Base-by-base conservation (phyloP, 768 basidiomycete genomes). In the Lactarius akahatsu region DNA sequence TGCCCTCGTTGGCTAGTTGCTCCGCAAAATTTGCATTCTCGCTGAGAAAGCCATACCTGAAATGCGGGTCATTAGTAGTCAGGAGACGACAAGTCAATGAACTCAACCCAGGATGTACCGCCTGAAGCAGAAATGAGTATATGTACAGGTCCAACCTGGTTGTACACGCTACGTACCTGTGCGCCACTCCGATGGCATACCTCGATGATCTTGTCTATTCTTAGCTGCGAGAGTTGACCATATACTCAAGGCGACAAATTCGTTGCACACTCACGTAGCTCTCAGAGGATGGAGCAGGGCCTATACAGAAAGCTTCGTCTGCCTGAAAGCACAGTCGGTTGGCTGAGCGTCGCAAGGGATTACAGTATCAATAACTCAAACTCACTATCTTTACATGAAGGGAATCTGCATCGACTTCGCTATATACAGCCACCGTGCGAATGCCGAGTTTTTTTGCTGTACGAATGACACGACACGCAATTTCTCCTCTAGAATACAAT, bases 391-490 rank as follows among this genome's bases (percentile, higher is more conserved):
- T 78, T 28, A 96, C 94, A 75, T 98, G 96, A 66, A 96, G 75
- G 0, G 92, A 83, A 73, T 89, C 81, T 59, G 80, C 84, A 70
- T 98, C 96, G 8, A 86, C 92, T 57, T 96, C 92, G 67, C 91
- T 93, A 74, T 90, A 97, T 8, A 98, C 91, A 0, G 94, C 94
- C 18, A 97, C 95, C 0, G 92, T 94, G 81, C 85, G 88, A 74
- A 97, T 89, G 0, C 96, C 95, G 4, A 97, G 80, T 73, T 90
- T 91, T 76, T 82, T 86, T 2, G 93, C 92, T 0, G 95, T 96
- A 30, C 91, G 88, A 63, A 96, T 96, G 54, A 98, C 92, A 23
- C 95, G 88, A 76, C 96, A 97, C 6, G 95, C 94, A 69, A 98
- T 98, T 77, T 98, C 95, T 57, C 95, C 95, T 76, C 94, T 96